Conservation (phyloP, 257 asterid species). For the Plectranthus barbatus region DNA sequence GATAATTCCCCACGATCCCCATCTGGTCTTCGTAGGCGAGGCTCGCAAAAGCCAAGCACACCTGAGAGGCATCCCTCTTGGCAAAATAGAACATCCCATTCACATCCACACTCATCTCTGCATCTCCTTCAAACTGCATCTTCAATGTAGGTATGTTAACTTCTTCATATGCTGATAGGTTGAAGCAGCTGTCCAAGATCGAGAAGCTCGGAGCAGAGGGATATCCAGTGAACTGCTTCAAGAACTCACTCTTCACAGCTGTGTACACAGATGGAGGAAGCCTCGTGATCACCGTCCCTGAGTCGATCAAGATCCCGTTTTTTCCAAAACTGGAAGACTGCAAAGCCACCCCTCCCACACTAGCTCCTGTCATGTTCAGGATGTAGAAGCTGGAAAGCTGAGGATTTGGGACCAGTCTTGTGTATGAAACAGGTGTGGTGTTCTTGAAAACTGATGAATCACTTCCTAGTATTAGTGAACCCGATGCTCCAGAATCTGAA, state of each 20-base stretch:
- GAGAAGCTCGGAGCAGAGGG: slow-evolving; percentile 65
- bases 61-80: slow-evolving; percentile 71
- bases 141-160: slow-evolving; percentile 56
- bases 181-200: slow-evolving; percentile 72
- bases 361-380: slow-evolving; percentile 59
- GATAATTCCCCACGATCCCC: slow-evolving; percentile 86
- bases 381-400: slow-evolving; percentile 52
- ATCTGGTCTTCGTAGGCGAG: slow-evolving; percentile 56
- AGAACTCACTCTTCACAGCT: slow-evolving; percentile 52
- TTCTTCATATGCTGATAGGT: slow-evolving; percentile 57
- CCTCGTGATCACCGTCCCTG: slow-evolving; percentile 79
- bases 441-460: slow-evolving; percentile 45
- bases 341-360: slow-evolving; percentile 48
- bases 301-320: slow-evolving; percentile 55
- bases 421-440: slow-evolving; percentile 51
- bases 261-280: slow-evolving; percentile 66
- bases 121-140: slow-evolving; percentile 59
- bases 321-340: slow-evolving; percentile 33
- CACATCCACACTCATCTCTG: slow-evolving; percentile 62
- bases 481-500: slow-evolving; percentile 39
- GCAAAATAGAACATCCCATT: slow-evolving; percentile 61
- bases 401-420: slow-evolving; percentile 47
- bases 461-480: slow-evolving; percentile 53
- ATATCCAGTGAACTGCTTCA: slow-evolving; percentile 71
- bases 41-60: slow-evolving; percentile 84